phyloP scores from a whole-genome alignment of 495 filamentous ascomycete genomes.

The Aspergillus hancockii region DNA sequence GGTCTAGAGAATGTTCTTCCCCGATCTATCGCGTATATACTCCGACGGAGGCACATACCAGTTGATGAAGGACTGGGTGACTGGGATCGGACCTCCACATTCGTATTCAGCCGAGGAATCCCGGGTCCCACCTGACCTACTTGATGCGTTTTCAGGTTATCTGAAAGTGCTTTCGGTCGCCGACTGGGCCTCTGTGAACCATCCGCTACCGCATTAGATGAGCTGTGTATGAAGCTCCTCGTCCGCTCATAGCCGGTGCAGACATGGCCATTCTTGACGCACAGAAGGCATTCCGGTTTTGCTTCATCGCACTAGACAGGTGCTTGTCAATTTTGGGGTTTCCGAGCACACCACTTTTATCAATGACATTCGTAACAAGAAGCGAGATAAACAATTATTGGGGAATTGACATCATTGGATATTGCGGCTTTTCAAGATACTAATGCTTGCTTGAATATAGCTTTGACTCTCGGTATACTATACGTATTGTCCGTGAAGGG shows the following conservation, averaged over 20 bases:
- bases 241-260: conserved; percentile 28
- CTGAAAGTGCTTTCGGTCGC: conserved; percentile 3
- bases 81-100: conserved; percentile 17
- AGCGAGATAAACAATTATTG: too few relatives aligned
- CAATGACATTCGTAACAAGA: too few relatives aligned
- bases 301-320: conserved; percentile 30
- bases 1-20: conserved; percentile 18
- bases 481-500: not conserved
- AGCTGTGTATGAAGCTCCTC: conserved; percentile 21
- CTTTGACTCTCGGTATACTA: not conserved
- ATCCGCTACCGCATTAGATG: conserved; percentile 2
- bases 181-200: conserved; percentile 8
- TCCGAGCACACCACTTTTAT: not conserved
- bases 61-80: conserved; percentile 21
- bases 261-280: conserved; percentile 31
- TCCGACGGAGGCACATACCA: conserved; percentile 10
- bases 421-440: too few relatives aligned
- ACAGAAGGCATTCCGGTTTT: conserved; percentile 27
- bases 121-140: conserved; percentile 6
- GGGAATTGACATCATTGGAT: too few relatives aligned
- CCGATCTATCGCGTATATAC: conserved; percentile 8
- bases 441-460: not conserved
- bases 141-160: not conserved
- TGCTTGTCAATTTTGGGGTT: not conserved
- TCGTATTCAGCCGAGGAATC: conserved; percentile 21